Conservation (phyloP, 768 basidiomycete genomes). For the Aureoboletus auriporus region DNA sequence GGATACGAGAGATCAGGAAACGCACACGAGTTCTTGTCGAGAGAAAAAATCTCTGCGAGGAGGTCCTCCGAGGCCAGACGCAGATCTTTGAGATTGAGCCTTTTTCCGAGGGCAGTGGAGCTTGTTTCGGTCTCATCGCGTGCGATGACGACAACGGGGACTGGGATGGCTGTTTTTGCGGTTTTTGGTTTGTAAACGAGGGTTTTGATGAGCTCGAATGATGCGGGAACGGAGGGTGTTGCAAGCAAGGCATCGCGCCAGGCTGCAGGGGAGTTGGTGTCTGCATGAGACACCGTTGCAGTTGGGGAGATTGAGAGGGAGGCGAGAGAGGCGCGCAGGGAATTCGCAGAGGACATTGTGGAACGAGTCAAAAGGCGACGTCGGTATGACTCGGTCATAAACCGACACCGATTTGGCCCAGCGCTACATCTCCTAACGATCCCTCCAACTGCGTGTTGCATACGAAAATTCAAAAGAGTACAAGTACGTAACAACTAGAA, state of each 20-base stretch:
- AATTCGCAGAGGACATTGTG: slow-evolving; percentile 35
- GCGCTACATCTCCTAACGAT: no score
- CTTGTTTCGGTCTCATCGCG: slow-evolving; percentile 81
- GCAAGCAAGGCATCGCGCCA: slow-evolving; percentile 75
- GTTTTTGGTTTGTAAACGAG: slow-evolving; percentile 97
- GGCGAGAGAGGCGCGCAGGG: slow-evolving; percentile 40
- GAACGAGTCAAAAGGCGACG: slow-evolving; percentile 8
- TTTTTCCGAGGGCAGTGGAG: slow-evolving; percentile 73
- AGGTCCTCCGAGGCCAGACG: slow-evolving; percentile 84
- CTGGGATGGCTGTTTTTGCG: slow-evolving; percentile 79
- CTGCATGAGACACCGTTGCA: slow-evolving; percentile 51
- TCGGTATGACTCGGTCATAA: not conserved
- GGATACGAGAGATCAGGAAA: slow-evolving; percentile 11
- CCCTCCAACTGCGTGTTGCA: no score
- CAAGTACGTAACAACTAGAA: no score
- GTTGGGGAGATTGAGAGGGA: slow-evolving; percentile 53
- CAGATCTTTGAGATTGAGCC: slow-evolving; percentile 81
- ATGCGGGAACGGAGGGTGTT: slow-evolving; percentile 44
- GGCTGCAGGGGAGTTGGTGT: slow-evolving; percentile 63
- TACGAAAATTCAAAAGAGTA: no score
- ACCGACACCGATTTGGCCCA: no score
- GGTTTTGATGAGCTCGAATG: slow-evolving; percentile 77
- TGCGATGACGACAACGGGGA: slow-evolving; percentile 86
- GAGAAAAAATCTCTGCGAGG: slow-evolving; percentile 75
- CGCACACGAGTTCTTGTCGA: slow-evolving; percentile 85